Evolutionary conservation across 768 basidiomycete genomes (phyloP).

Genomic region (Pleurotus djamor): DNA sequence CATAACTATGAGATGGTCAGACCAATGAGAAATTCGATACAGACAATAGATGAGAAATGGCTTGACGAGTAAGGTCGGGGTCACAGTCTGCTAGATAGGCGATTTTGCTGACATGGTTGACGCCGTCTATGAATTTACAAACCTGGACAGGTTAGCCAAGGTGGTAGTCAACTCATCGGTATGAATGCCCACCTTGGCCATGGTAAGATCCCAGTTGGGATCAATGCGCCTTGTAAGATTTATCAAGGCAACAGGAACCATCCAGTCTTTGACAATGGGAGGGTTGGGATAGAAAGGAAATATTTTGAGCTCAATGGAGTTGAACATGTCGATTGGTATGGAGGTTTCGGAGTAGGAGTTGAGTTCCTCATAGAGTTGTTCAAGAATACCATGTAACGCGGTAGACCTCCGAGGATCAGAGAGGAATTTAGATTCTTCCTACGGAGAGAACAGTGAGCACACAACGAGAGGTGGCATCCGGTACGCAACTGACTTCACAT

Average conservation of each 20-base stretch:
- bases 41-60: slow-evolving; percentile 90
- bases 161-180: too few species aligned
- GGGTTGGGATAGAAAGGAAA: slow-evolving; percentile 98
- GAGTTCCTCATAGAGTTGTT: slow-evolving; percentile 95
- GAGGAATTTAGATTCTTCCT: slow-evolving; percentile 90
- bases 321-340: slow-evolving; percentile 87
- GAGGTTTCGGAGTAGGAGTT: slow-evolving; percentile 98
- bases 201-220: slow-evolving; percentile 95
- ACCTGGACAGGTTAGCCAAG: too few species aligned
- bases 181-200: slow-evolving; percentile 61
- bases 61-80: slow-evolving; percentile 74
- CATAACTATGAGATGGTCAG: slow-evolving; percentile 9
- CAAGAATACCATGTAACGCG: slow-evolving; percentile 79
- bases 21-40: slow-evolving; percentile 16
- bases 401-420: slow-evolving; percentile 69
- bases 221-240: slow-evolving; percentile 79
- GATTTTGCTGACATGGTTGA: slow-evolving; percentile 88
- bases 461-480: not conserved
- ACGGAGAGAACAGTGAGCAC: slow-evolving; percentile 1
- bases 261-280: slow-evolving; percentile 87
- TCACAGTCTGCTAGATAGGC: slow-evolving; percentile 92
- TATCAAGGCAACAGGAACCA: slow-evolving; percentile 90
- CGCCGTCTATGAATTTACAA: slow-evolving; percentile 82
- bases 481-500: slow-evolving; percentile 70
- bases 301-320: slow-evolving; percentile 93